A percentile compares a stretch with the other conserved stretches of the same genome.
Evolutionary conservation across 192 early-diverging fungal genomes (phyloP).

Genomic region (Tieghemiomyces parasiticus): DNA sequence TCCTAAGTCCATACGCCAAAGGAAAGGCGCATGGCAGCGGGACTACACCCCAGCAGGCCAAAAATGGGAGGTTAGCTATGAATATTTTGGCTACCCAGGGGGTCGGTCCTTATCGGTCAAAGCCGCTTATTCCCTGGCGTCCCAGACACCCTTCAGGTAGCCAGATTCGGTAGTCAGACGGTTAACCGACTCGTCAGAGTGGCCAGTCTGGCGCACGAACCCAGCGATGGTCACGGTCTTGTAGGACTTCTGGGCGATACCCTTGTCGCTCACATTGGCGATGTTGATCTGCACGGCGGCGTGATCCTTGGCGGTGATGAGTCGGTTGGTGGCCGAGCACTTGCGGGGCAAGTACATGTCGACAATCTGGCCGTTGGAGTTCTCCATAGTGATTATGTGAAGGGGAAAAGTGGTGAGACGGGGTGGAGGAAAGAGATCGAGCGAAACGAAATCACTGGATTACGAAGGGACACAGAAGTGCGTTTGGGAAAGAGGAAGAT

Average conservation of each 20-base stretch:
- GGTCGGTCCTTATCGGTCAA: too few species aligned
- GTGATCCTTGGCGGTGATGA: slow-evolving; percentile 98
- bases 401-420: too few species aligned
- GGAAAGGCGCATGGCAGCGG: too few species aligned
- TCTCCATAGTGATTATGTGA: slow-evolving; percentile 9
- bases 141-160: slow-evolving; percentile 64
- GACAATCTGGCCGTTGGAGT: background rate
- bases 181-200: slow-evolving; percentile 96
- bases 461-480: too few species aligned
- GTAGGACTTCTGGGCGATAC: slow-evolving; percentile 53
- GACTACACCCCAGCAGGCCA: too few species aligned
- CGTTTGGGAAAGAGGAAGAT: too few species aligned
- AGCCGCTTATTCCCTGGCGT: slow-evolving; percentile 50
- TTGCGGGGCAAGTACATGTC: slow-evolving; percentile 8
- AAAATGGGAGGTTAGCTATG: too few species aligned
- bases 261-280: slow-evolving; percentile 78
- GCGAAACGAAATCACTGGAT: too few species aligned
- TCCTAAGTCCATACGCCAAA: too few species aligned
- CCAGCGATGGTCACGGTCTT: slow-evolving; percentile 87
- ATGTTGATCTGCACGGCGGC: slow-evolving; percentile 96
- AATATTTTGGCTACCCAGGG: too few species aligned
- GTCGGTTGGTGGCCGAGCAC: slow-evolving; percentile 91
- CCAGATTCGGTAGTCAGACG: slow-evolving; percentile 68
- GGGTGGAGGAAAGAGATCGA: too few species aligned
- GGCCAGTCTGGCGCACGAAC: slow-evolving; percentile 74